These are phyloP conservation scores for Psilocybe tampanensis DNA, from an alignment of 768 basidiomycete species.

Conservation along the genomic window DNA sequence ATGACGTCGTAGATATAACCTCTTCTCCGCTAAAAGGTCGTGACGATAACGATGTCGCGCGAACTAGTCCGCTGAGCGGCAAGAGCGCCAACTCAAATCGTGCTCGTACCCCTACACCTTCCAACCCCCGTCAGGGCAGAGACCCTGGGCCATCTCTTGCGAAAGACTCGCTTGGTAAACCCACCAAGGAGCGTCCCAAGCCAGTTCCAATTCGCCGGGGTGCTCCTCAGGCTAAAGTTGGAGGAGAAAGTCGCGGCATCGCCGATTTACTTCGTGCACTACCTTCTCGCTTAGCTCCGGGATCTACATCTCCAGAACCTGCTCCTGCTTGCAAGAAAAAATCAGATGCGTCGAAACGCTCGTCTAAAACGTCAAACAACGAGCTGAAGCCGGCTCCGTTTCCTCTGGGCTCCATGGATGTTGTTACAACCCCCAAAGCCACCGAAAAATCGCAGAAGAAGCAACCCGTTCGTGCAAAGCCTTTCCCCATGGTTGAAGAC, in stretches of 20 bases:
- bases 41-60: background rate
- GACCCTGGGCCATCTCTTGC: too few relatives aligned
- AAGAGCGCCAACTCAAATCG: slow-evolving; percentile 16
- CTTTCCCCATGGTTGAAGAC: slow-evolving; percentile 22
- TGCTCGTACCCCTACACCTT: slow-evolving; percentile 1
- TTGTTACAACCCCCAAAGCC: background rate
- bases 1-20: background rate
- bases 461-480: background rate
- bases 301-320: background rate
- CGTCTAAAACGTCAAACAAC: background rate
- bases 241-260: background rate
- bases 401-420: background rate
- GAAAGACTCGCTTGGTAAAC: background rate
- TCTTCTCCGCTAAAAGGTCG: background rate
- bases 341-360: background rate
- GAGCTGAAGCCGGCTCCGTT: background rate
- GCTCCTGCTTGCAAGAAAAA: background rate
- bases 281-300: background rate
- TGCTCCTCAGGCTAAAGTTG: background rate
- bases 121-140: background rate
- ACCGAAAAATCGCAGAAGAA: background rate
- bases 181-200: background rate
- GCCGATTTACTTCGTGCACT: background rate
- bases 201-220: background rate
- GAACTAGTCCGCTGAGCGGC: slow-evolving; percentile 10